These are phyloP conservation scores for Ganoderma sinense DNA, from an alignment of 1,284 basidiomycete species.

Conservation along the genomic window DNA sequence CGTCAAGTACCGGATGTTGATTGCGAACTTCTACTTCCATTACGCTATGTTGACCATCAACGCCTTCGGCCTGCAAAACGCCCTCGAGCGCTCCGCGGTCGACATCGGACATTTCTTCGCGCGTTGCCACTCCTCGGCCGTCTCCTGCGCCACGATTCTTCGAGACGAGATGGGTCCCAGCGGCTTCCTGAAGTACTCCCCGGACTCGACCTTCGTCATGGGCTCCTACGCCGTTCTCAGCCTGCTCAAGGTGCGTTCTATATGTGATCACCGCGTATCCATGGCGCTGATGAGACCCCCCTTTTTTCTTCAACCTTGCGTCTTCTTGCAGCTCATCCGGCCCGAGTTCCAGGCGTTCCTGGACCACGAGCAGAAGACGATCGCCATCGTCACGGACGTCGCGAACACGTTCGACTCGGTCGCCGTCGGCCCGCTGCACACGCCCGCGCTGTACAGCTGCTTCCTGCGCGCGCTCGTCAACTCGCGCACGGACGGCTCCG, in stretches of 20 bases:
- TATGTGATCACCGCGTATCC: not conserved
- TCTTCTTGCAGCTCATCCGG: constrained; percentile 67
- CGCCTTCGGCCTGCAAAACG: constrained; percentile 95
- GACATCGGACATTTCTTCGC: constrained; percentile 90
- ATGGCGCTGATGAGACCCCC: not conserved
- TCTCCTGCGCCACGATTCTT: constrained; percentile 71
- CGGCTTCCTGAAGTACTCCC: constrained; percentile 84
- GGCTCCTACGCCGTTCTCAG: constrained; percentile 89
- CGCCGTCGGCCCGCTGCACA: constrained; percentile 80
- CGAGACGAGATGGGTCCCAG: constrained; percentile 79
- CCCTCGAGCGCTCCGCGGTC: constrained; percentile 77
- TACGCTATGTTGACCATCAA: constrained; percentile 90
- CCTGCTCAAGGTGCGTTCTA: constrained; percentile 76
- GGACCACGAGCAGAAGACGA: constrained; percentile 75
- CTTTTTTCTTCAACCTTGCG: not conserved
- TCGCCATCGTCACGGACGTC: constrained; percentile 81
- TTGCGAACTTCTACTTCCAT: constrained; percentile 81
- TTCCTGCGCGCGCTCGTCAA: constrained; percentile 85
- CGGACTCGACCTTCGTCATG: constrained; percentile 93
- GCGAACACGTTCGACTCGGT: constrained; percentile 81
- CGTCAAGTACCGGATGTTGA: constrained; percentile 57
- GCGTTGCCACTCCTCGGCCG: constrained; percentile 82
- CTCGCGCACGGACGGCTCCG: constrained; percentile 56
- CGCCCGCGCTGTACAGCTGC: constrained; percentile 85
- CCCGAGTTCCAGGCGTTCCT: constrained; percentile 83